Conservation (phyloP, 2,329 filamentous ascomycete species). For the Neonectria magnoliae region DNA sequence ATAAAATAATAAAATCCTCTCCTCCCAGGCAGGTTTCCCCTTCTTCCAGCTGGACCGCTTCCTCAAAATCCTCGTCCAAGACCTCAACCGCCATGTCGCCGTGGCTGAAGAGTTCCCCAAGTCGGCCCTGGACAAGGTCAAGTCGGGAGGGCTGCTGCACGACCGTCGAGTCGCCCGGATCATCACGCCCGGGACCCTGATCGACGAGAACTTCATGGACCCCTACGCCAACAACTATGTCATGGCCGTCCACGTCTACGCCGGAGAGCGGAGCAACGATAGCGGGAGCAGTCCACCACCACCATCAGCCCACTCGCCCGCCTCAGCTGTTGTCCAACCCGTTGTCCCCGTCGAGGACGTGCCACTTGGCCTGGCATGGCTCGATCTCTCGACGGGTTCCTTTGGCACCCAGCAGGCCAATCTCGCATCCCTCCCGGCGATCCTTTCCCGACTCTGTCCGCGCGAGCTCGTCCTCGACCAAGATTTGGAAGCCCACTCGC, state of each 20-base stretch:
- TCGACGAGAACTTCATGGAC: slow-evolving; percentile 98
- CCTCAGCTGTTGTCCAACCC: slow-evolving; percentile 34
- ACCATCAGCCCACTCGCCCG: slow-evolving; percentile 32
- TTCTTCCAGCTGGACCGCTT: slow-evolving; percentile 93
- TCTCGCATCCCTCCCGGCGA: slow-evolving; percentile 77
- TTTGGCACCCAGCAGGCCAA: slow-evolving; percentile 87
- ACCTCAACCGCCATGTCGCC: slow-evolving; percentile 89
- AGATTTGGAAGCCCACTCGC: slow-evolving; percentile 64
- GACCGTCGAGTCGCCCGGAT: slow-evolving; percentile 87
- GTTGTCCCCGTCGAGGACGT: slow-evolving; percentile 17
- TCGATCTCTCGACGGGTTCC: slow-evolving; percentile 93
- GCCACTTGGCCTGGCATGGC: slow-evolving; percentile 84
- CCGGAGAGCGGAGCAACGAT: neutral
- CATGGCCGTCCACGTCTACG: slow-evolving; percentile 78
- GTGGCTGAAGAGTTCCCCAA: slow-evolving; percentile 93
- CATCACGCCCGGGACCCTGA: slow-evolving; percentile 92
- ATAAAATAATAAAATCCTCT: slow-evolving; percentile 10
- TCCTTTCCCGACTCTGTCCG: slow-evolving; percentile 83
- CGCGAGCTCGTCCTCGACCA: slow-evolving; percentile 85
- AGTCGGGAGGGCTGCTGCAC: slow-evolving; percentile 81
- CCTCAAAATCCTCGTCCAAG: slow-evolving; percentile 91
- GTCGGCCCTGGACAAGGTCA: slow-evolving; percentile 73
- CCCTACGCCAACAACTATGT: slow-evolving; percentile 94
- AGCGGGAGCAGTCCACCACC: slow-evolving; percentile 3
- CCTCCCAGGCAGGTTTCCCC: slow-evolving; percentile 82